Evolutionary conservation across 228 moss, liverwort and hornwort genomes (phyloP).

Genomic region (Sphagnum magellanicum): DNA sequence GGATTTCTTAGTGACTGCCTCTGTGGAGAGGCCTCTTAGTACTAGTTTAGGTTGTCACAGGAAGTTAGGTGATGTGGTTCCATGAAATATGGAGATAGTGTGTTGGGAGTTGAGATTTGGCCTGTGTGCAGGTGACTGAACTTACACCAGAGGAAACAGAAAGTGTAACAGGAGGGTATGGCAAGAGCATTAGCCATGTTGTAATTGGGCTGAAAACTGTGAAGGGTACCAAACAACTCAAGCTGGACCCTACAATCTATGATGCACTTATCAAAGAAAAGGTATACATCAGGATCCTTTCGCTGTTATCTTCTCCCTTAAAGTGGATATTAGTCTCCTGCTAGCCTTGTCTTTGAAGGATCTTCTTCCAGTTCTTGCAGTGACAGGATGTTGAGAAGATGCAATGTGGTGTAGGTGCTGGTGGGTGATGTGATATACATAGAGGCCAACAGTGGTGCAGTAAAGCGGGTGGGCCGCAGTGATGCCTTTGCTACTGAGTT

Average conservation of each 20-base stretch:
- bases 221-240: slow-evolving; percentile 92
- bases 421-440: slow-evolving; percentile 96
- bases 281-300: slow-evolving; percentile 16
- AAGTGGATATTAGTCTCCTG: too few relatives aligned
- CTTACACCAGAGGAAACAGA: slow-evolving; percentile 82
- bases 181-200: slow-evolving; percentile 95
- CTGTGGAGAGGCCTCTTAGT: too few relatives aligned
- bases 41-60: too few relatives aligned
- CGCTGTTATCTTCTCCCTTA: not conserved
- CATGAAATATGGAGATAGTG: too few relatives aligned
- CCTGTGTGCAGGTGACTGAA: slow-evolving; percentile 65
- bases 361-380: too few relatives aligned
- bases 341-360: too few relatives aligned
- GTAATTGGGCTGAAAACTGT: slow-evolving; percentile 94
- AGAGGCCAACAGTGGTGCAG: slow-evolving; percentile 88
- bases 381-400: not conserved
- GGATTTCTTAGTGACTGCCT: too few relatives aligned
- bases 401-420: slow-evolving; percentile 50
- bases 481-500: slow-evolving; percentile 97
- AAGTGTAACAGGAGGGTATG: slow-evolving; percentile 90
- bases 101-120: not conserved
- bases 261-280: slow-evolving; percentile 92
- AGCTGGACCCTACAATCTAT: slow-evolving; percentile 86
- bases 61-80: too few relatives aligned
- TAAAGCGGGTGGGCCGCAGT: slow-evolving; percentile 92